Evolutionary conservation across 768 basidiomycete genomes (phyloP).

Genomic region (Phylloporus rhodoxanthus): DNA sequence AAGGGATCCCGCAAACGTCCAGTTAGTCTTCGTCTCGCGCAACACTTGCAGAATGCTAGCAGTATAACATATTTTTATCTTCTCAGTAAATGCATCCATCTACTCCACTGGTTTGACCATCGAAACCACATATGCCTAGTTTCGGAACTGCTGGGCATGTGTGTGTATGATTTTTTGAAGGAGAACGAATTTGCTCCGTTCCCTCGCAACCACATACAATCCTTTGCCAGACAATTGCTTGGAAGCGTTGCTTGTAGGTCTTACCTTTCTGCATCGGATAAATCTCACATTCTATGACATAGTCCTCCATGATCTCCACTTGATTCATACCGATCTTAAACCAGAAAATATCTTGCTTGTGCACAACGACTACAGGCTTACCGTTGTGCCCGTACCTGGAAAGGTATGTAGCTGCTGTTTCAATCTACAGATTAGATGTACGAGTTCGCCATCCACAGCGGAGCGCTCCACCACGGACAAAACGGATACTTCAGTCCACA

Average conservation of each 20-base stretch:
- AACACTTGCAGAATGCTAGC: conserved; percentile 18
- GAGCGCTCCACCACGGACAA: conserved; percentile 57
- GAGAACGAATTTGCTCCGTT: conserved; percentile 97
- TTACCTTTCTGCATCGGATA: background rate
- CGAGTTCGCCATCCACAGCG: conserved; percentile 40
- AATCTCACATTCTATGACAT: conserved; percentile 5
- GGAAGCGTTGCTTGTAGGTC: conserved; percentile 89
- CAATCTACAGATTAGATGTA: conserved; percentile 1
- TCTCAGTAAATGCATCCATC: conserved; percentile 92
- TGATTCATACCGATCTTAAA: conserved; percentile 98
- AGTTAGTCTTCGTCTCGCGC: conserved; percentile 50
- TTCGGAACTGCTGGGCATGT: conserved; percentile 92
- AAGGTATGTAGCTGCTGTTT: conserved; percentile 43
- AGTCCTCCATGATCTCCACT: conserved; percentile 88
- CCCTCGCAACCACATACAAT: conserved; percentile 93
- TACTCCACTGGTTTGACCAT: conserved; percentile 92
- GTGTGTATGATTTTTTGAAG: conserved; percentile 98
- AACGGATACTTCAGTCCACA: conserved; percentile 77
- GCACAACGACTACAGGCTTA: conserved; percentile 66
- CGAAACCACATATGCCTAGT: conserved; percentile 97
- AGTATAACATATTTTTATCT: background rate
- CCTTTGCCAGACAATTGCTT: conserved; percentile 87
- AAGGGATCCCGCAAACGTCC: conserved; percentile 78
- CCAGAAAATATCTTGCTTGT: conserved; percentile 98
- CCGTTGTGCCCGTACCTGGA: conserved; percentile 54